These are phyloP conservation scores for Parasarocladium wereldwijsianum DNA, from an alignment of 2,329 filamentous ascomycete genomes.

Conservation along the genomic window DNA sequence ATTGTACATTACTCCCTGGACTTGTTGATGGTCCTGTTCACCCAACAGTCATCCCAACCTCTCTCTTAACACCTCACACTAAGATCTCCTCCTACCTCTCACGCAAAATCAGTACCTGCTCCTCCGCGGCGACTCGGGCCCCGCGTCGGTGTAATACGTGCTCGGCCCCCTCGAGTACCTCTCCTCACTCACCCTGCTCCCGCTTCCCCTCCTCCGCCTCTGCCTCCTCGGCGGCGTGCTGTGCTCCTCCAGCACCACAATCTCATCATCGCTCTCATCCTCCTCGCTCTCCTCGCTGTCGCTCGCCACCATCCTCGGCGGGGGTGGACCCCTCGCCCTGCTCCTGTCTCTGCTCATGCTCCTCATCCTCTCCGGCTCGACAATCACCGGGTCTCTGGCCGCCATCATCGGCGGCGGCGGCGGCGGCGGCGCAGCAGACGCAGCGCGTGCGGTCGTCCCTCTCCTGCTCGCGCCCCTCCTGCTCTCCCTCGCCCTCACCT, in stretches of 20 bases:
- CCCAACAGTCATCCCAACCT: too few species aligned
- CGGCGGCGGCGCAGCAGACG: constrained; percentile 14
- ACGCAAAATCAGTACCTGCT: too few species aligned
- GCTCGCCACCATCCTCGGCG: constrained; percentile 3
- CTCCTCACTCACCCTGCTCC: constrained; percentile 5
- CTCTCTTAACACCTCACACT: too few species aligned
- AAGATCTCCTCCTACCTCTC: too few species aligned
- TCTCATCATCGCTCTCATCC: constrained; percentile 21
- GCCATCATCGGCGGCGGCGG: constrained; percentile 6
- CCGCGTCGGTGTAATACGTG: constrained; percentile 2
- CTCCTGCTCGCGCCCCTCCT: constrained; percentile 1
- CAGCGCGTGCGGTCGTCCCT: constrained; percentile 8
- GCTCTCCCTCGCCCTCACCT: constrained; percentile 13
- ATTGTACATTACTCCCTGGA: too few species aligned
- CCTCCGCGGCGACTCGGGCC: constrained; percentile 2
- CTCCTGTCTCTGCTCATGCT: too few species aligned
- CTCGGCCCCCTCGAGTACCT: constrained; percentile 2
- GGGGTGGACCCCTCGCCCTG: constrained; percentile 11
- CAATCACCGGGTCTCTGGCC: not conserved
- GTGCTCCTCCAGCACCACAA: constrained; percentile 21
- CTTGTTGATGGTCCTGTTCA: too few species aligned
- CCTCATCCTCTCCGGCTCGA: constrained; percentile 16
- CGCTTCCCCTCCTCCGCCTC: constrained; percentile 9
- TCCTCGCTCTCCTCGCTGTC: constrained; percentile 9
- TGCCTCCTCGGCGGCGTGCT: constrained; percentile 12